Evolutionary conservation across 352 stramenopile genomes (phyloP), one percentile per base, ranked within the genome.

Genomic region (Pythium rhizo-oryzae): DNA sequence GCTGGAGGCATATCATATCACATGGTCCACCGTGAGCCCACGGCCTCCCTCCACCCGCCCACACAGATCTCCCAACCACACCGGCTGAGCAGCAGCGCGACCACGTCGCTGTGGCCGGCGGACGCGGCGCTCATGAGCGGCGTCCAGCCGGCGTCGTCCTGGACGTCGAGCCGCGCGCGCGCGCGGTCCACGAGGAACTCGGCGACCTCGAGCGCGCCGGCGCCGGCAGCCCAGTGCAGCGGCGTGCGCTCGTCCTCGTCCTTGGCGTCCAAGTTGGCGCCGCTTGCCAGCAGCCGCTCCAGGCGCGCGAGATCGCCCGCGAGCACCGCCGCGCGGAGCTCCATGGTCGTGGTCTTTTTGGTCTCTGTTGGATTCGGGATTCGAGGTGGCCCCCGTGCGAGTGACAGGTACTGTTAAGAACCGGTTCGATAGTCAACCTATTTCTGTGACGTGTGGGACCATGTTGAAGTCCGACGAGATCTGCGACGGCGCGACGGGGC

Each of bases 131-230:
- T 93, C 85, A 93, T 91, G 35, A 93, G 75, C 28, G 85, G 81
- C 65, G 85, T 91, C 85, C 85, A 93, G 11, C 82, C 82, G 12
- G 81, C 78, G 68, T 91, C 85, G 63, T 91, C 85, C 72, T 93
- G 82, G 24, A 86, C 78, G 59, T 91, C 81, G 23, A 90, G 70
- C 13, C 65, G 46, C n/a, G 74, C 78, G 0, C 80, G 64, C 4
- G 57, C 77, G 4, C 72, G 64, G 19, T 70, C 59, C 35, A 87
- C 68, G 19, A 93, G 70, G 64, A 89, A 84, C 61, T 91, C 85
- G 8, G 81, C 81, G 56, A 87, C 74, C 18, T 91, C 81, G 30
- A 80, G 28, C 56, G 70, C 67, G 8, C 85, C 81, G 8, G 59
- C 74, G 0, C 80, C 78, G 25, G 81, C 74, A 9, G 82, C 79